Base-by-base conservation (phyloP, 352 stramenopile genomes). In the Halophytophthora polymorphica region DNA sequence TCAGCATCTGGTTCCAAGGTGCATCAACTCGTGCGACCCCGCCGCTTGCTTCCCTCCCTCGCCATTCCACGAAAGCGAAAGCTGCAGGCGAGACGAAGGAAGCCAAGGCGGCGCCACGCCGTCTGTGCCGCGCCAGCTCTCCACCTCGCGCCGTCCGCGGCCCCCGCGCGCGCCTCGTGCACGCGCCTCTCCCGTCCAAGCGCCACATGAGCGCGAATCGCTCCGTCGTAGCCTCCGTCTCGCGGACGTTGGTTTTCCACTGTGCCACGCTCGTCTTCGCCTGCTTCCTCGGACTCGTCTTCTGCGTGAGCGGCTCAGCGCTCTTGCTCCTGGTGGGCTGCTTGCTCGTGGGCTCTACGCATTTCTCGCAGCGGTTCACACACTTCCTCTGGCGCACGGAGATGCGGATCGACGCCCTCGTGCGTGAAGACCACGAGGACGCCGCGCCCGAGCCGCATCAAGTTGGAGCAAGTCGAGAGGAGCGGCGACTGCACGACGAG, bases 371-470 rank as follows among this genome's bases (percentile, higher is more conserved):
- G 6, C 48, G 74, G 3, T 63, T 88, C 41, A 76, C 81, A 10
- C 64, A 66, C 34, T 76, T 64, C 53, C 58, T 88, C 13, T 88
- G 77, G 77, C 57, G 71, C 34, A 66, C 66, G 10, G 77, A 88
- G 58, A 64, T 82, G 53, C 58, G 58, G 17, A 73, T 88, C 47
- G 75, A 88, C 53, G 54, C 45, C 14, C 50, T 65, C 17, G 53
- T 56, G n/a, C 48, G 39, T 13, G 53, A 64, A 14, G 48, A 69
- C 8, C 51, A 48, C 2, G 53, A 17, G 33, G 33, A 38, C 5
- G 33, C 6, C 2, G 13, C 15, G 46, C 29, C 21, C 25, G 43
- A 22, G 40, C 22, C n/a, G 25, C 28, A 49, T 59, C 39, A 51
- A 58, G 39, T 34, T 43, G 10, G 15, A 56, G 39, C 45, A 40